Evolutionary conservation across 1,284 basidiomycete genomes (phyloP), one percentile per base, ranked within the genome.

Genomic region (Heterobasidion annosum): DNA sequence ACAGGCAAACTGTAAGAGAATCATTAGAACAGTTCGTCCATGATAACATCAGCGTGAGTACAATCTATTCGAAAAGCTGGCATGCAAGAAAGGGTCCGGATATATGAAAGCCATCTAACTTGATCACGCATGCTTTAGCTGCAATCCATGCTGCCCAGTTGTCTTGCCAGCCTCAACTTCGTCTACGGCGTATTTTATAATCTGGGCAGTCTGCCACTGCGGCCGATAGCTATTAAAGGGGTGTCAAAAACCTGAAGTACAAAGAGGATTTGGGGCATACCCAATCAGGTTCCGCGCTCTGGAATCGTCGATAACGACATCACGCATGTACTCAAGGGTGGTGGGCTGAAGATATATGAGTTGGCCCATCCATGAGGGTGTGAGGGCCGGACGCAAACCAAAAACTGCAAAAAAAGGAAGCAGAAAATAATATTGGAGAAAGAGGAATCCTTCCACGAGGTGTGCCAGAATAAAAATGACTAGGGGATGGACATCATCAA

Each of bases 241-340:
- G 15, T 51, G 25, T 9, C 25, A 34, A 42, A 8, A 56, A 4
- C 52, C 25, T 25, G 25, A 25, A 25, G 25, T 5, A 25, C 1
- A 25, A 25, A 25, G 25, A 25, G 4, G 25, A 3, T 25, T 25
- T 25, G 25, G 10, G 13, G 57, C 62, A 3, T 47, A 68, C 69
- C 67, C 66, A 10, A 71, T 62, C 13, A 70, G 48, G 53, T 65
- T 65, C 48, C 64, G 58, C 8, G 69, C 70, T 37, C 68, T 63
- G 2, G 67, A 66, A 58, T 71, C 68, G 51, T 71, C 67, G 33
- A 71, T 64, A 9, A 59, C 59, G 8, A 64, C 57, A 46, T 70
- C 64, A 5, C 56, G 57, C 54, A 69, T 45, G 53, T 69, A 70
- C 32, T 67, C 64, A 16, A 70, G 55, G 1, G 65, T 68, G 7